Evolutionary conservation across 2,329 filamentous ascomycete genomes (phyloP).

Genomic region (Neurospora sp.): DNA sequence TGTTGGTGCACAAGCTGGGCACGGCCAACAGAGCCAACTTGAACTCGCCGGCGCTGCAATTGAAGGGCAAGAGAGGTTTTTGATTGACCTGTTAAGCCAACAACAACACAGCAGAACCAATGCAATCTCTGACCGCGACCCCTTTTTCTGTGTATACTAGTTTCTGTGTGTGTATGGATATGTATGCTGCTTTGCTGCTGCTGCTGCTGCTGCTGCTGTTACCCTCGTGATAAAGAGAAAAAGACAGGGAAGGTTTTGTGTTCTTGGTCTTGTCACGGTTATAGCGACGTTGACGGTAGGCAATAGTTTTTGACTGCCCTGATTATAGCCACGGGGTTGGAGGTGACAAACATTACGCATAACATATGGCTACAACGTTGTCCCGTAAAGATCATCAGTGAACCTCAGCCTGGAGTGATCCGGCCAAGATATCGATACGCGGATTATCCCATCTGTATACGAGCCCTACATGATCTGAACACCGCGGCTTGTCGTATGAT

Average conservation of each 20-base stretch:
- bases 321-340: background rate
- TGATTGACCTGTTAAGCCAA: background rate
- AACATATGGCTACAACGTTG: background rate
- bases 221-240: background rate
- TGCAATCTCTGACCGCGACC: background rate
- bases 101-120: background rate
- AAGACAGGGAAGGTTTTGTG: background rate
- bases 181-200: background rate
- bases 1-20: conserved; percentile 68
- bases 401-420: background rate
- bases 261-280: background rate
- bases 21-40: conserved; percentile 71
- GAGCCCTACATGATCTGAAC: background rate
- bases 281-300: background rate
- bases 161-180: background rate
- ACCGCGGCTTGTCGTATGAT: background rate
- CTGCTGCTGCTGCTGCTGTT: background rate
- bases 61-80: conserved; percentile 16
- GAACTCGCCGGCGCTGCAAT: conserved; percentile 28
- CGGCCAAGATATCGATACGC: background rate
- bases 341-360: background rate
- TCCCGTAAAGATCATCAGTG: background rate
- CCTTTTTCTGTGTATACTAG: background rate
- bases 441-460: background rate
- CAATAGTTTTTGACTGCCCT: background rate